A percentile compares a stretch with the other conserved stretches of the same genome.
These are phyloP conservation scores for Plasmodium blacklocki DNA, from an alignment of 169 alveolate species.

Conservation along the genomic window DNA sequence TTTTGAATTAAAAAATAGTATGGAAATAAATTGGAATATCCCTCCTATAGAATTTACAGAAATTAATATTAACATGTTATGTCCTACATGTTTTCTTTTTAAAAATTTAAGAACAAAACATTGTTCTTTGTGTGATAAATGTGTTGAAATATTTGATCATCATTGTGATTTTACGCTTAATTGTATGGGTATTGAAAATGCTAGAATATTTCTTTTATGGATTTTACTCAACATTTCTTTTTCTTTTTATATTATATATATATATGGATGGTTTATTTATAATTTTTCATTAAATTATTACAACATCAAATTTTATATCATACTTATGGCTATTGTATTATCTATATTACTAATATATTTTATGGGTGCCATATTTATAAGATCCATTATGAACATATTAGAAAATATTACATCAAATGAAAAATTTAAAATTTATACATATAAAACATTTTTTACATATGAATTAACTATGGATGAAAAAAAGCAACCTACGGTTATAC, in stretches of 20 bases:
- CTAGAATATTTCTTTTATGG: constrained; percentile 53
- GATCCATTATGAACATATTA: constrained; percentile 41
- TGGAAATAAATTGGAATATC: constrained; percentile 19
- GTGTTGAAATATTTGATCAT: constrained; percentile 95
- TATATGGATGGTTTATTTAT: constrained; percentile 6
- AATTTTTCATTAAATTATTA: background rate
- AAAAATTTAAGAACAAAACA: constrained; percentile 94
- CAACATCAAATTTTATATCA: background rate
- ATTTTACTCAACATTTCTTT: constrained; percentile 33
- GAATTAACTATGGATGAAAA: constrained; percentile 40
- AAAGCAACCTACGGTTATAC: constrained; percentile 43
- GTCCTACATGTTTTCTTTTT: constrained; percentile 62
- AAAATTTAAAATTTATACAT: constrained; percentile 39
- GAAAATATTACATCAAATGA: constrained; percentile 74
- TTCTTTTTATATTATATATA: constrained; percentile 14
- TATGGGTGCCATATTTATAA: constrained; percentile 43
- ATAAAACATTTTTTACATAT: constrained; percentile 40
- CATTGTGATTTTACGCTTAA: constrained; percentile 88
- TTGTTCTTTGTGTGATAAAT: constrained; percentile 93
- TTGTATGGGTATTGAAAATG: constrained; percentile 68
- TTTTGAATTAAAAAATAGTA: constrained; percentile 3
- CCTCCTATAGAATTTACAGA: constrained; percentile 19
- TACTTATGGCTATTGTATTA: constrained; percentile 10
- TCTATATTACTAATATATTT: constrained; percentile 11
- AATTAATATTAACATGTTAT: constrained; percentile 50